A percentile compares a stretch with the other conserved stretches of the same genome.
phyloP scores from a whole-genome alignment of 2,329 filamentous ascomycete genomes.

The Dactylellina leptospora region DNA sequence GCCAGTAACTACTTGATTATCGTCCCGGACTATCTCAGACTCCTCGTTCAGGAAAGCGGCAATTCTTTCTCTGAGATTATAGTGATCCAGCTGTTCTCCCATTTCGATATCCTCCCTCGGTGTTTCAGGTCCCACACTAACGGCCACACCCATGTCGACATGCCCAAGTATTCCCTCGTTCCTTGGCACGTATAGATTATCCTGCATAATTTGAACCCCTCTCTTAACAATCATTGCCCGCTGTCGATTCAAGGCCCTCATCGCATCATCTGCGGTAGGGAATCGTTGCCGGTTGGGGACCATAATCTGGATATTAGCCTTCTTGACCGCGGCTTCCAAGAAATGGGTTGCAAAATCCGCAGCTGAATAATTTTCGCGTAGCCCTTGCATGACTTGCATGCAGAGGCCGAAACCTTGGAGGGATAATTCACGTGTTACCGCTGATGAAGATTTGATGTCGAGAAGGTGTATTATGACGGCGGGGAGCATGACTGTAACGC shows the following conservation, averaged over 20 bases:
- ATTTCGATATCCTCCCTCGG: slow-evolving; percentile 44
- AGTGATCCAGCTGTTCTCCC: slow-evolving; percentile 27
- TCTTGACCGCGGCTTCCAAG: slow-evolving; percentile 87
- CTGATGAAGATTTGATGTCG: slow-evolving; percentile 85
- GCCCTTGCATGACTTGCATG: slow-evolving; percentile 87
- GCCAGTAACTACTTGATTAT: slow-evolving; percentile 31
- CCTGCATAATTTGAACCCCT: slow-evolving; percentile 51
- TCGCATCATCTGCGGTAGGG: slow-evolving; percentile 51
- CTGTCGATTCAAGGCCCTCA: slow-evolving; percentile 39
- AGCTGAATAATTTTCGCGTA: slow-evolving; percentile 88
- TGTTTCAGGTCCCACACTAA: slow-evolving; percentile 46
- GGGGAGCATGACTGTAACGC: slow-evolving; percentile 87
- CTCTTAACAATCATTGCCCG: slow-evolving; percentile 46
- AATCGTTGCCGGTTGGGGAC: slow-evolving; percentile 58
- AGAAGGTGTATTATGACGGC: slow-evolving; percentile 93
- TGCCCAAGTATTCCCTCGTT: slow-evolving; percentile 44
- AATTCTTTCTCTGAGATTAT: slow-evolving; percentile 43
- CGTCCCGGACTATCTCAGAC: slow-evolving; percentile 38
- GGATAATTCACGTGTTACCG: slow-evolving; percentile 75
- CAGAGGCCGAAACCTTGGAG: slow-evolving; percentile 86
- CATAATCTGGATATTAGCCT: slow-evolving; percentile 79
- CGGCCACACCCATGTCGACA: slow-evolving; percentile 47
- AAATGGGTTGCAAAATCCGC: slow-evolving; percentile 97
- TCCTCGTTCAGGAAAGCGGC: slow-evolving; percentile 53
- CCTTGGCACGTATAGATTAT: slow-evolving; percentile 50